Base-by-base conservation (phyloP, 371 early-diverging fungal species). In the Fennellomyces sp. region DNA sequence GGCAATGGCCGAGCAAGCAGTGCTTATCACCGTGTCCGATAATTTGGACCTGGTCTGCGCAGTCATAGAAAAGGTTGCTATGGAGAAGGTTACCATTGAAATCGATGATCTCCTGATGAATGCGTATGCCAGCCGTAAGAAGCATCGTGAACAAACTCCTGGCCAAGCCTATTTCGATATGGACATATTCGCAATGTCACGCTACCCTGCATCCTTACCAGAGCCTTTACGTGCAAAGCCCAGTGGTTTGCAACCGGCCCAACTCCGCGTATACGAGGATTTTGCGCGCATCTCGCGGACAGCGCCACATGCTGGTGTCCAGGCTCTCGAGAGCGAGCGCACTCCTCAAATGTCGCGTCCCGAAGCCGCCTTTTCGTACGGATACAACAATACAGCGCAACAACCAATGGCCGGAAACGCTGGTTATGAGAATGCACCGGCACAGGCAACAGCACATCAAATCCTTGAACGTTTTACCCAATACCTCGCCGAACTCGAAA, bases 41-140 rank as follows among this genome's bases (percentile, higher is more conserved):
- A 97, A 97, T 65, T 61, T 97, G 58, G 97, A 97, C 31, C 76
- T 96, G 21, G 96, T 91, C 0, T 94, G 95, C 64, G 87, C 93
- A 0, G 85, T 96, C 13, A 93, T 97, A 57, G 97, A 97, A 72
- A 92, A 94, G 68, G 91, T 93, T n/a, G 96, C 98, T 0, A 91
- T 92, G 69, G 95, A 97, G 66, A 94, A 94, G 63, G 94, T 94
- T 0, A 78, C 92, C 3, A 80, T 87, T 11, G 93, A 95, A 56
- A 91, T 98, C 36, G 95, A 96, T 64, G 90, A 93, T 35, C 67
- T 81, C 8, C 78, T 98, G 41, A 73, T 77, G 21, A 70, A 80
- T 13, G 82, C 92, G 15, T 94, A 85, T 60, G 56, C 80, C 12
- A 84, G 74, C 42, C 85, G 98, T 27, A 86, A 91, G 68, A 92